Base-by-base conservation (phyloP, 2,329 filamentous ascomycete genomes). In the Ramularia endophylla region DNA sequence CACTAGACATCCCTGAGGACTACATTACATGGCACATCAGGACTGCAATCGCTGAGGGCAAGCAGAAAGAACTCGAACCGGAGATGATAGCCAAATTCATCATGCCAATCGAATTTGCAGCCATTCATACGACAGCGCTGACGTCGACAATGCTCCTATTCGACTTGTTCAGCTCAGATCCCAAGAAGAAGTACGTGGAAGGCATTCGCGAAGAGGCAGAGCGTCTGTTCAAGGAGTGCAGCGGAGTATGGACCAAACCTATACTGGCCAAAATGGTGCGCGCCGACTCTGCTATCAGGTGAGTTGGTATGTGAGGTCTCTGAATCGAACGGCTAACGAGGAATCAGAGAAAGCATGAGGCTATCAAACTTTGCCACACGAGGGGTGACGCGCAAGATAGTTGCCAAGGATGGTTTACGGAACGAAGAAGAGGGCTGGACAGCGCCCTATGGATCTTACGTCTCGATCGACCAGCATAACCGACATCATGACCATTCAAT, bases 11-110 rank as follows among this genome's bases (percentile, higher is more conserved):
- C 5, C 72, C 74, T 0, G 74, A 78, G 35, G 75, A 79, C 59
- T 77, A 73, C 50, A 60, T 80, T 19, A 77, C 71, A 4, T 81
- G 77, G 77, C 64, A 67, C 33, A 75, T 80, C 41, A 67, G 70
- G 12, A 65, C 71, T 17, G 75, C 76, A 12, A 59, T 59, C 25
- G 61, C 62, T 1, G 74, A 78, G 39, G 63, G 62, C 5, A 56
- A 59, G 12, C 27, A 29, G 5, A 55, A 61, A 11, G 73, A 79
- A 41, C 64, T 75, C 16, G 59, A 71, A 17, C 67, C 75, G 0
- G 53, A 62, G 2, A 65, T 66, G 30, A 68, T 80, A 12, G 71
- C 73, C 2, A 68, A 72, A 46, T 65, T 72, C 11, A 57, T 80
- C 4, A 60, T 80, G 27, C 72, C 75, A 0, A 62, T 80, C 31